A percentile compares a stretch with the other conserved stretches of the same genome.
phyloP scores from a whole-genome alignment of 371 early-diverging fungal genomes.

The Encephalitozoon cuniculi region DNA sequence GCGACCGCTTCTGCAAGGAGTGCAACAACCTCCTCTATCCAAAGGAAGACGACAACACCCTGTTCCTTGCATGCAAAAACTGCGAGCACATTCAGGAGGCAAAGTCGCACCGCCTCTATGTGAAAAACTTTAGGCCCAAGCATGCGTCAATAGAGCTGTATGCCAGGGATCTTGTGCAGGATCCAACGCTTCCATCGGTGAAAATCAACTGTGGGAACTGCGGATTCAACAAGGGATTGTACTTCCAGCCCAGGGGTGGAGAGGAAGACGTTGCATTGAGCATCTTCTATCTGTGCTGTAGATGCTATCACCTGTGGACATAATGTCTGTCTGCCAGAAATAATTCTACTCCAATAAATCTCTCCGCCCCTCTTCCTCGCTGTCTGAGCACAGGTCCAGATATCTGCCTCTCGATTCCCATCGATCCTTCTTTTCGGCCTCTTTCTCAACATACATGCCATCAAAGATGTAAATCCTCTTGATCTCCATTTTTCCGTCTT shows the following conservation, averaged over 20 bases:
- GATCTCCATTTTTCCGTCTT: not conserved
- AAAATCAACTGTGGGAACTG: conserved; percentile 67
- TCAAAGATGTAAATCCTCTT: not conserved
- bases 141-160: conserved; percentile 62
- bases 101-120: conserved; percentile 72
- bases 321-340: not conserved
- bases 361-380: not conserved
- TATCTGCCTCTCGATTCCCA: not conserved
- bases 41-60: conserved; percentile 69
- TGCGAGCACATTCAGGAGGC: conserved; percentile 77
- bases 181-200: conserved; percentile 70
- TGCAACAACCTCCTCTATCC: conserved; percentile 90
- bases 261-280: conserved; percentile 77
- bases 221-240: conserved; percentile 66
- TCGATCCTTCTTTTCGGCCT: not conserved
- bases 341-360: not conserved
- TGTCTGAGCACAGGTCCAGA: not conserved
- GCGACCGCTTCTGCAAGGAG: conserved; percentile 60
- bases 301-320: conserved; percentile 54
- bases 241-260: conserved; percentile 76
- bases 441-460: not conserved
- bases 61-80: conserved; percentile 82
- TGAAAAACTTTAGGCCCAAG: conserved; percentile 59
- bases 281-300: conserved; percentile 77
- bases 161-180: conserved; percentile 69